Base-by-base conservation (phyloP, 805 yeast species). In the Saturnispora diversa region DNA sequence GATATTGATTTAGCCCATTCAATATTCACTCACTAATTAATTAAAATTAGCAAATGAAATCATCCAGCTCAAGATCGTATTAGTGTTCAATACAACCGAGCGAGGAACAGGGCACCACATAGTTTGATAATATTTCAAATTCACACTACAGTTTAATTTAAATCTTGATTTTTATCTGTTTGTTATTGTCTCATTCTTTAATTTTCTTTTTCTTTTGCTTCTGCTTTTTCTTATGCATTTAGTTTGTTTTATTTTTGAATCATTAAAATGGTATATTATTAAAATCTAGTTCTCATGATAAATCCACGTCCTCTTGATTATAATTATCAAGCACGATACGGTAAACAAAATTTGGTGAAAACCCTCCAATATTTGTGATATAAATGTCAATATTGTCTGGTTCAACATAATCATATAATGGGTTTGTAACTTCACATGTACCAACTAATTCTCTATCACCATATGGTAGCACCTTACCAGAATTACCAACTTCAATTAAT, bases 301-400 rank as follows among this genome's bases (percentile, higher is more conserved):
- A 64, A 51, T 69, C 70, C 44, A 75, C 84, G 65, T 92, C 97
- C 53, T 81, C 87, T 39, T 80, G 75, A 60, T 83, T 82, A 62
- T 92, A 92, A 63, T 90, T 86, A 62, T 92, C 98, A 66, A 88
- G 75, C 16, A 92, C 95, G 41, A 92, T 83, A 63, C 98, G 80
- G 63, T 92, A 92, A 40, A 92, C 83, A 64, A 92, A 92, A 52
- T 90, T 85, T 35, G 98, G 97, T 20, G 97, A 84, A 58, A 84
- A 87, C 12, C 97, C 97, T 37, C 97, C 98, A 39, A 88, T 75
- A 58, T 92, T 90, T 9, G 98, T 90, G 53, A 92, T 84, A 60
- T 83, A 86, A 45, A 92, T 86, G 61, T 92, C 97, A 47, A 92
- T 84, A 54, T 84, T 78, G 53, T 90, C 97, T 0, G 99, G 97